These are phyloP conservation scores for Cordyceps javanica DNA, from an alignment of 2,329 filamentous ascomycete species.

Conservation along the genomic window DNA sequence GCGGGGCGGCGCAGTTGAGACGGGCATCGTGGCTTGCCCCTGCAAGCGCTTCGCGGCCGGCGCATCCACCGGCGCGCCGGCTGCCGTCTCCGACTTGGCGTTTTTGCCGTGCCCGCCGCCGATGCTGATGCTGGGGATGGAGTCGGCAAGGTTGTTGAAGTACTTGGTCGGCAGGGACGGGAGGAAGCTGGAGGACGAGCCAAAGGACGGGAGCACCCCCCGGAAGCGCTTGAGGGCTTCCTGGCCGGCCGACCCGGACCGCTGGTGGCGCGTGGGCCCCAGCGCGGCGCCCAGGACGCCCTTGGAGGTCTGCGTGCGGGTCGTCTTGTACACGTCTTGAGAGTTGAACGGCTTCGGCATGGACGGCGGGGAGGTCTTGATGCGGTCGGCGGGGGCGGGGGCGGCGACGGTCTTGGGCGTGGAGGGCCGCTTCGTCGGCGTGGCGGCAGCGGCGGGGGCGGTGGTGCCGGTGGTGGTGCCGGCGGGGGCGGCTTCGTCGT, in stretches of 20 bases:
- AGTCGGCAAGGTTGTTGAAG: slow-evolving; percentile 13
- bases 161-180: slow-evolving; percentile 34
- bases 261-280: slow-evolving; percentile 37
- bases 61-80: not conserved
- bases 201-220: slow-evolving; percentile 49
- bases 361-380: not conserved
- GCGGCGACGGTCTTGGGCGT: not conserved
- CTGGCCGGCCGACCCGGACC: slow-evolving; percentile 50
- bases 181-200: slow-evolving; percentile 25
- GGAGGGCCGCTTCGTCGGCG: not conserved
- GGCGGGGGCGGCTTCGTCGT: slow-evolving; percentile 16
- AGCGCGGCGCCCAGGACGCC: slow-evolving; percentile 40
- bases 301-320: slow-evolving; percentile 18
- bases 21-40: not conserved
- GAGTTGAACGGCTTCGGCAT: slow-evolving; percentile 14
- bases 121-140: slow-evolving; percentile 16
- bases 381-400: not conserved
- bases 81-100: not conserved
- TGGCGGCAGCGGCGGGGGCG: slow-evolving; percentile 15
- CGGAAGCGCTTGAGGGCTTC: slow-evolving; percentile 53
- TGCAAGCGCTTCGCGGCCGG: not conserved
- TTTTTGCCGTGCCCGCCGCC: slow-evolving; percentile 15
- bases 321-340: not conserved
- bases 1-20: not conserved
- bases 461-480: slow-evolving; percentile 13